Evolutionary conservation across 768 basidiomycete genomes (phyloP).

Genomic region (Podaxis sp.): DNA sequence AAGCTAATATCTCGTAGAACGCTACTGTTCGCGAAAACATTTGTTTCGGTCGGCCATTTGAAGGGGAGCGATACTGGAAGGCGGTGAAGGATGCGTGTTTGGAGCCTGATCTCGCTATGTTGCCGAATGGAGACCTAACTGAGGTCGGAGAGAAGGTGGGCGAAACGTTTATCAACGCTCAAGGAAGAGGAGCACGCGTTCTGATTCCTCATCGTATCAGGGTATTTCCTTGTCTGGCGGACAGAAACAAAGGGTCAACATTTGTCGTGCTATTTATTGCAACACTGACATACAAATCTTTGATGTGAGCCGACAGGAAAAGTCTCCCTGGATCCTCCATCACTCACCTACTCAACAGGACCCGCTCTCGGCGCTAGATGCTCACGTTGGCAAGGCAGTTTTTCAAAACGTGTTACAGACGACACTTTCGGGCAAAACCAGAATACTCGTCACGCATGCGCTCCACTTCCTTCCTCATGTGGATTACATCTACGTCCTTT

Average conservation of each 20-base stretch:
- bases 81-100: slow-evolving; percentile 77
- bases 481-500: slow-evolving; percentile 81
- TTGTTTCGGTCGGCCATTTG: slow-evolving; percentile 81
- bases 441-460: slow-evolving; percentile 89
- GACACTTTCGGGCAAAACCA: slow-evolving; percentile 64
- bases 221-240: slow-evolving; percentile 90
- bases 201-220: slow-evolving; percentile 24
- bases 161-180: not conserved
- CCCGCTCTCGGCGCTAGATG: slow-evolving; percentile 88
- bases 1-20: slow-evolving; percentile 41
- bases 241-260: slow-evolving; percentile 75
- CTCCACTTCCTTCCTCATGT: slow-evolving; percentile 87
- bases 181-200: not conserved
- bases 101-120: slow-evolving; percentile 75
- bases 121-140: slow-evolving; percentile 75
- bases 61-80: slow-evolving; percentile 80
- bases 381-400: slow-evolving; percentile 85
- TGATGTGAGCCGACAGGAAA: slow-evolving; percentile 44
- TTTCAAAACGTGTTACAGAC: slow-evolving; percentile 82
- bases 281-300: slow-evolving; percentile 85
- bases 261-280: slow-evolving; percentile 85
- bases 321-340: not conserved
- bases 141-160: slow-evolving; percentile 74
- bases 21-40: slow-evolving; percentile 88
- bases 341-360: slow-evolving; percentile 40